Evolutionary conservation across 1,284 basidiomycete species (phyloP).

Genomic region (Ceratobasidium sp.): DNA sequence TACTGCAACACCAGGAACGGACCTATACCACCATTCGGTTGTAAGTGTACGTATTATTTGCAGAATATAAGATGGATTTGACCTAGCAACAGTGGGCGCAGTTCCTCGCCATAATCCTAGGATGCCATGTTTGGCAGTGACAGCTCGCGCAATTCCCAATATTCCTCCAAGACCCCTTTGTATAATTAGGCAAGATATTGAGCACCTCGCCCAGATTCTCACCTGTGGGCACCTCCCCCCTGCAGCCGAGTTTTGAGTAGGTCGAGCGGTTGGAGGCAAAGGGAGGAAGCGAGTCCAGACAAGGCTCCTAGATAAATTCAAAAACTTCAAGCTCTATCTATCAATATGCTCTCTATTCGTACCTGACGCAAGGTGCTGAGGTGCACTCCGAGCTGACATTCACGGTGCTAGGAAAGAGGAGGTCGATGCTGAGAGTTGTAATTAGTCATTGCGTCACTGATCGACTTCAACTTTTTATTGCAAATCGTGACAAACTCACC

Average conservation of each 20-base stretch:
- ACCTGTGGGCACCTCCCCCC: constrained; percentile 67
- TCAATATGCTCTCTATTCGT: not conserved
- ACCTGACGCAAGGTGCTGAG: constrained; percentile 39
- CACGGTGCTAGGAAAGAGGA: not conserved
- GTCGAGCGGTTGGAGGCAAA: constrained; percentile 85
- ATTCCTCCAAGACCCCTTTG: constrained; percentile 59
- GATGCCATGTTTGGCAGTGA: constrained; percentile 70
- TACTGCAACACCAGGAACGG: constrained; percentile 91
- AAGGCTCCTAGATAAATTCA: constrained; percentile 42
- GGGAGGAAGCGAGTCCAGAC: constrained; percentile 72
- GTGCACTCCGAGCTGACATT: constrained; percentile 26
- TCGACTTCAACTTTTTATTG: not conserved
- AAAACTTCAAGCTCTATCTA: not conserved
- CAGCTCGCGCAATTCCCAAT: constrained; percentile 64
- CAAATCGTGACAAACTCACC: constrained; percentile 24
- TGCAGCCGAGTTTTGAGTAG: constrained; percentile 89
- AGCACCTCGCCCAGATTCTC: constrained; percentile 3
- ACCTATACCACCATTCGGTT: constrained; percentile 61
- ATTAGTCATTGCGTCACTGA: not conserved
- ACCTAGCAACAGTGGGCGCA: constrained; percentile 80
- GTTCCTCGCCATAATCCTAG: constrained; percentile 89
- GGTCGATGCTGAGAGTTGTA: not conserved
- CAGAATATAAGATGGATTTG: constrained; percentile 41
- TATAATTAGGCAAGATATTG: constrained; percentile 34
- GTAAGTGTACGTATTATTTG: not conserved